Conservation (phyloP, 345 rosid species). For the Excoecaria agallocha region DNA sequence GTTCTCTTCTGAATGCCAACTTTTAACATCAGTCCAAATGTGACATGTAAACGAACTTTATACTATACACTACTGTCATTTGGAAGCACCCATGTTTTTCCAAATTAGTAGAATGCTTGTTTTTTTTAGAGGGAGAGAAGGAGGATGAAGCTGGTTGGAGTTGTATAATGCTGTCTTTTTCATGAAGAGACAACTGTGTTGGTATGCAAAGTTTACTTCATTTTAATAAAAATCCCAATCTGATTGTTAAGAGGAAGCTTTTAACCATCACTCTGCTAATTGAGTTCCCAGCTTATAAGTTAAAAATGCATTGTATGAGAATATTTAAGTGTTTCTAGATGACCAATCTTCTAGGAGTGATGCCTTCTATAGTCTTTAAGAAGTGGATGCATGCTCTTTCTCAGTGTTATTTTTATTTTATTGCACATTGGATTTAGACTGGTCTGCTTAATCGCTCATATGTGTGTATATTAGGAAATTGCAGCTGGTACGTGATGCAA, state of each 20-base stretch:
- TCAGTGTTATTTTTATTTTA: background rate
- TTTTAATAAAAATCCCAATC: background rate
- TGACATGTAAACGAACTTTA: background rate
- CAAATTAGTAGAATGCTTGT: conserved; percentile 5
- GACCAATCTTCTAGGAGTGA: background rate
- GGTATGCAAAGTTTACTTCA: background rate
- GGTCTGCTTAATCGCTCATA: background rate
- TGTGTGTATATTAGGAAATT: background rate
- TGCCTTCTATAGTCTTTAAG: background rate
- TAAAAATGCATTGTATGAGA: background rate
- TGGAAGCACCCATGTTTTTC: background rate
- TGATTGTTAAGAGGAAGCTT: no score
- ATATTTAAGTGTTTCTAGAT: background rate
- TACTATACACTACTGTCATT: background rate
- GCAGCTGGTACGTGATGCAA: conserved; percentile 1
- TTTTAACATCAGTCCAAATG: background rate
- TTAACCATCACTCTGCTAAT: no score
- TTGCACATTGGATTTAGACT: background rate
- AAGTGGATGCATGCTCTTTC: background rate
- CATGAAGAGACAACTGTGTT: background rate
- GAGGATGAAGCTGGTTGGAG: background rate
- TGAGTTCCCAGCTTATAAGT: no score
- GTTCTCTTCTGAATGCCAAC: background rate
- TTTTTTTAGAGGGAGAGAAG: background rate
- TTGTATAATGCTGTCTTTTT: background rate